phyloP scores from a whole-genome alignment of 1,284 basidiomycete species.

The Thelephora terrestris region DNA sequence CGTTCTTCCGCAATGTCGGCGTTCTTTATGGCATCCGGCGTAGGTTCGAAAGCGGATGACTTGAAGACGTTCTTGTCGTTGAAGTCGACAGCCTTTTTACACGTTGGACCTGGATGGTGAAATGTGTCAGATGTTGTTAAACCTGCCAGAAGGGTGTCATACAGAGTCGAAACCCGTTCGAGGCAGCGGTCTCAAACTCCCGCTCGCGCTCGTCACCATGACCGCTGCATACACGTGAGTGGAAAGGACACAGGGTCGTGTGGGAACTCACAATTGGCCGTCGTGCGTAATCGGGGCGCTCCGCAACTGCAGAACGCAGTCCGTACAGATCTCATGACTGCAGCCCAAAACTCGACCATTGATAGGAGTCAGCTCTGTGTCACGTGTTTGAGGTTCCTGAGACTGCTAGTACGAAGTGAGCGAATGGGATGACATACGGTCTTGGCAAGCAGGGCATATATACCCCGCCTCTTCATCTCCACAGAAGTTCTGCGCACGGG shows the following conservation, averaged over 20 bases:
- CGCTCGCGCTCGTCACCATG: conserved; percentile 46
- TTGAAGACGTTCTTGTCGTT: conserved; percentile 38
- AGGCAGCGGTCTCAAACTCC: conserved; percentile 41
- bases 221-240: conserved; percentile 27
- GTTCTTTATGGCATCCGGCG: conserved; percentile 20
- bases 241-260: neutral
- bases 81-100: conserved; percentile 49
- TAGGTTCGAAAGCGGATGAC: conserved; percentile 46
- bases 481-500: conserved; percentile 31
- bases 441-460: conserved; percentile 44
- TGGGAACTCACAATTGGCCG: conserved; percentile 41
- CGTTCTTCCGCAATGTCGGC: conserved; percentile 11
- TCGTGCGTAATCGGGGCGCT: conserved; percentile 41
- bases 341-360: conserved; percentile 45
- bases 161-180: conserved; percentile 53
- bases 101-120: conserved; percentile 37
- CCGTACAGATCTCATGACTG: conserved; percentile 52
- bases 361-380: conserved; percentile 34
- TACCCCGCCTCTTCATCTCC: conserved; percentile 29
- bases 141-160: conserved; percentile 11
- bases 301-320: conserved; percentile 41
- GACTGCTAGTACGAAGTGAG: neutral
- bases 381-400: neutral
- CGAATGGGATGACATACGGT: conserved; percentile 28
- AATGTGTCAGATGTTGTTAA: neutral